Conservation (phyloP, 805 yeast species). For the Kluyveromyces nonfermentans region DNA sequence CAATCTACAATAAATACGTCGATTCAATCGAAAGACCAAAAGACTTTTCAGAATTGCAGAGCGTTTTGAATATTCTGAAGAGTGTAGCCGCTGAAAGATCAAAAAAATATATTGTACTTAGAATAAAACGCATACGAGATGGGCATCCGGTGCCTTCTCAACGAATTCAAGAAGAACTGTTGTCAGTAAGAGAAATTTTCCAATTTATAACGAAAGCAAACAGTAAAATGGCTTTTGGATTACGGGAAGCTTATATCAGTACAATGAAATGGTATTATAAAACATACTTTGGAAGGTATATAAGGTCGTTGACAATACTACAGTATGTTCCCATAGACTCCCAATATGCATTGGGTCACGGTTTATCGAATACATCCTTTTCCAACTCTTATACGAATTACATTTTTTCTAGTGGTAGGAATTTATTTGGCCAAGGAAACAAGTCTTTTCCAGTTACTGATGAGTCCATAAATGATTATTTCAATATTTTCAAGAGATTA, state of each 20-base stretch:
- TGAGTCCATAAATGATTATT: conserved; percentile 41
- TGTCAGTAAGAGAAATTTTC: conserved; percentile 53
- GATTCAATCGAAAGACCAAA: conserved; percentile 16
- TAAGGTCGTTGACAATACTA: conserved; percentile 60
- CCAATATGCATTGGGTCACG: conserved; percentile 45
- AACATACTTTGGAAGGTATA: conserved; percentile 66
- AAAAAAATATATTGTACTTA: conserved; percentile 53
- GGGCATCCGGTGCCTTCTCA: conserved; percentile 62
- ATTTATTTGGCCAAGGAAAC: conserved; percentile 7
- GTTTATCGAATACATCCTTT: conserved; percentile 18
- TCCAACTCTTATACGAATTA: conserved; percentile 22
- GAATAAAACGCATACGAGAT: conserved; percentile 57
- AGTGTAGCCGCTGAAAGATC: conserved; percentile 65
- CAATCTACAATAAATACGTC: conserved; percentile 39
- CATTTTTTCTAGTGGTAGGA: conserved; percentile 14
- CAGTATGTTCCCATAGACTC: conserved; percentile 47
- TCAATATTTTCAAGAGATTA: conserved; percentile 48
- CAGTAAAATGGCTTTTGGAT: conserved; percentile 56
- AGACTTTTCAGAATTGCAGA: conserved; percentile 18
- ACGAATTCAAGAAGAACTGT: conserved; percentile 54
- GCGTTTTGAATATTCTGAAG: conserved; percentile 40
- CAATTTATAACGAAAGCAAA: conserved; percentile 47
- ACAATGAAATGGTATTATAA: conserved; percentile 94
- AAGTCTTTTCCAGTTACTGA: conserved; percentile 11
- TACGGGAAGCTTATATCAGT: conserved; percentile 69